These are phyloP conservation scores for Climacium dendroides DNA, from an alignment of 225 moss, liverwort and hornwort species.

Conservation along the genomic window DNA sequence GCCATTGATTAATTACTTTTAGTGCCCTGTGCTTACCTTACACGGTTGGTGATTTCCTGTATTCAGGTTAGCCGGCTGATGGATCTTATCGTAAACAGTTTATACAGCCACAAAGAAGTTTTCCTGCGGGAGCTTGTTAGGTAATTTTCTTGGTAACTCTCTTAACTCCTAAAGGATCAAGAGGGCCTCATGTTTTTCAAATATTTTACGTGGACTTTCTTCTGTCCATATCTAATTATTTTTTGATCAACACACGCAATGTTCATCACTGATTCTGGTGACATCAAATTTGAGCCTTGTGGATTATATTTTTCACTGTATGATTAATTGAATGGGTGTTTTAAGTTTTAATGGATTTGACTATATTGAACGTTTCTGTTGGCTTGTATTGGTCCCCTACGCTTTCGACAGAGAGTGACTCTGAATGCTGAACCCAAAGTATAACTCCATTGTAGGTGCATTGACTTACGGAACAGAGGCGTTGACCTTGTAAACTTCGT, in stretches of 20 bases:
- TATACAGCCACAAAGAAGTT: conserved; percentile 93
- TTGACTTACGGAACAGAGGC: neutral
- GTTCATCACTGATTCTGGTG: neutral
- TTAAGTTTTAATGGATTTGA: neutral
- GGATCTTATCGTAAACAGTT: conserved; percentile 90
- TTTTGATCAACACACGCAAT: neutral
- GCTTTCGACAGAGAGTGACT: neutral
- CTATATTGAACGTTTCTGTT: neutral
- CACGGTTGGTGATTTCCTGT: neutral
- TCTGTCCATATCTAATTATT: neutral
- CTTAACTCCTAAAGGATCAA: neutral
- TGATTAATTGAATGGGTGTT: neutral
- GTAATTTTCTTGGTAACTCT: neutral
- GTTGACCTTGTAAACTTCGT: neutral
- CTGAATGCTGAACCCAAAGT: neutral
- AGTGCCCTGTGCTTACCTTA: neutral
- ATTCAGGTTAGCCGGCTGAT: conserved; percentile 72
- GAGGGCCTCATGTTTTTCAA: neutral
- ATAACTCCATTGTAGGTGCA: neutral
- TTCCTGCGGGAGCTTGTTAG: conserved; percentile 88
- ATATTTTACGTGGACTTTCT: neutral
- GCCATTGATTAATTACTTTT: neutral
- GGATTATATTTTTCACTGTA: neutral
- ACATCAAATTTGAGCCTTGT: neutral
- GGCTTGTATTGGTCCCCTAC: neutral